phyloP scores from a whole-genome alignment of 192 early-diverging fungal genomes.

The Backusella macrospora region DNA sequence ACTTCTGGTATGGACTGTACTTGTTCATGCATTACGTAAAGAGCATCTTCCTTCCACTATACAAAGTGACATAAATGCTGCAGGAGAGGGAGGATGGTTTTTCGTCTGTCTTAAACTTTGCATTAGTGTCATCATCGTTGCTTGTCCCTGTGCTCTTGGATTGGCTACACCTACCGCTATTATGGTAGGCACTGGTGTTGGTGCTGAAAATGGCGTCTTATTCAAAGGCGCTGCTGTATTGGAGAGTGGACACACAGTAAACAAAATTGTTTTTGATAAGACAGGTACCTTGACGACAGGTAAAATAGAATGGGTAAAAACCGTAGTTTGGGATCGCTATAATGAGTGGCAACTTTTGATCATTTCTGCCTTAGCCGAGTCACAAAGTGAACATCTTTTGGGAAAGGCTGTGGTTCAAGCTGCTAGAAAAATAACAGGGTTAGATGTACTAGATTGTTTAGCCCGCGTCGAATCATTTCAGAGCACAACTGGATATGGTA shows the following conservation, averaged over 20 bases:
- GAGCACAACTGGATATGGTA: slow-evolving; percentile 50
- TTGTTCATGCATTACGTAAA: slow-evolving; percentile 37
- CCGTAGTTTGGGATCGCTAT: slow-evolving; percentile 27
- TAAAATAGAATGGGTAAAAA: slow-evolving; percentile 59
- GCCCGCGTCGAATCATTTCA: slow-evolving; percentile 61
- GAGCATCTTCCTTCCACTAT: slow-evolving; percentile 32
- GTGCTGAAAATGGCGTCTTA: slow-evolving; percentile 90
- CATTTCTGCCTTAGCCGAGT: slow-evolving; percentile 74
- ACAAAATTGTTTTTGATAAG: slow-evolving; percentile 95
- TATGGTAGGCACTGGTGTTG: slow-evolving; percentile 98
- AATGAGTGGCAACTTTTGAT: slow-evolving; percentile 15
- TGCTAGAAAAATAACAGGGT: slow-evolving; percentile 45
- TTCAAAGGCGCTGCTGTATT: slow-evolving; percentile 93
- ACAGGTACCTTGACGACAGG: slow-evolving; percentile 93
- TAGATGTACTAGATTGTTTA: slow-evolving; percentile 37
- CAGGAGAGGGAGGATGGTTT: slow-evolving; percentile 65
- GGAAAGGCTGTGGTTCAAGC: slow-evolving; percentile 70
- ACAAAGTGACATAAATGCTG: slow-evolving; percentile 46
- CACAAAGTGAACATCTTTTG: slow-evolving; percentile 88
- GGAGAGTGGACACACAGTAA: slow-evolving; percentile 77
- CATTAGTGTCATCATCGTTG: slow-evolving; percentile 94
- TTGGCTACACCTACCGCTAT: slow-evolving; percentile 96
- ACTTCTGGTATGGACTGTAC: slow-evolving; percentile 72
- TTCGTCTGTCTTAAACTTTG: slow-evolving; percentile 83
- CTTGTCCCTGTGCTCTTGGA: slow-evolving; percentile 96